Percentiles rank a stretch among this genome's conserved stretches.
phyloP scores from a whole-genome alignment of 1,284 basidiomycete genomes.

The Papiliotrema laurentii region DNA sequence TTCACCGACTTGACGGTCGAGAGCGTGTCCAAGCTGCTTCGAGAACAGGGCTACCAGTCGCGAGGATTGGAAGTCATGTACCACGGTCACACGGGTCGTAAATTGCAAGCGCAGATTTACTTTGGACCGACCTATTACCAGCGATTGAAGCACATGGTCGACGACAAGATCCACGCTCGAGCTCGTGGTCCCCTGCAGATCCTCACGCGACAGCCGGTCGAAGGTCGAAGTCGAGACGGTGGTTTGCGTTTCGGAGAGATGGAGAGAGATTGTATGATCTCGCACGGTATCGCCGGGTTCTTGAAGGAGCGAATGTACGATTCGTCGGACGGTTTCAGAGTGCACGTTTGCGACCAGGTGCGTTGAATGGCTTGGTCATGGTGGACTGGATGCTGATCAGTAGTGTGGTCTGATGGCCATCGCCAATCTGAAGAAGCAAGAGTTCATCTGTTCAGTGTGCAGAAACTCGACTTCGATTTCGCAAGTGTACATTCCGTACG shows the following conservation, averaged over 20 bases:
- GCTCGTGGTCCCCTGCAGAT: conserved; percentile 98
- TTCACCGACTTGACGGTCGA: conserved; percentile 98
- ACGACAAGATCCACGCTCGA: conserved; percentile 98
- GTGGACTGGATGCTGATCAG: neutral
- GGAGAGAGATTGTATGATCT: conserved; percentile 98
- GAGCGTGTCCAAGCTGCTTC: conserved; percentile 77
- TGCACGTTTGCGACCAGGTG: conserved; percentile 93
- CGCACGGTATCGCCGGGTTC: conserved; percentile 97
- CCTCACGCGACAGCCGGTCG: conserved; percentile 95
- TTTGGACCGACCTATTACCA: conserved; percentile 99
- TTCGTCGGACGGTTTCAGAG: conserved; percentile 83
- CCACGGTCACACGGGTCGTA: conserved; percentile 95
- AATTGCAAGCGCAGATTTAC: conserved; percentile 96
- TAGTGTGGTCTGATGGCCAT: conserved; percentile 93
- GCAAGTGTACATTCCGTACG: conserved; percentile 85
- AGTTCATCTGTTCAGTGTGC: conserved; percentile 62
- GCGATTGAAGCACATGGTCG: conserved; percentile 99
- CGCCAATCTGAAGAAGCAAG: conserved; percentile 69
- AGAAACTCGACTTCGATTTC: conserved; percentile 93
- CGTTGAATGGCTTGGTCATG: conserved; percentile 36
- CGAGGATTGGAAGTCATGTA: conserved; percentile 98
- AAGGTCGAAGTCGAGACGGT: conserved; percentile 97
- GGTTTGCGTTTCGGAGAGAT: conserved; percentile 99
- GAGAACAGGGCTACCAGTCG: conserved; percentile 85
- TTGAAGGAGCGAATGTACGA: conserved; percentile 91